Conservation (phyloP, 495 filamentous ascomycete species). For the Letharia columbiana region DNA sequence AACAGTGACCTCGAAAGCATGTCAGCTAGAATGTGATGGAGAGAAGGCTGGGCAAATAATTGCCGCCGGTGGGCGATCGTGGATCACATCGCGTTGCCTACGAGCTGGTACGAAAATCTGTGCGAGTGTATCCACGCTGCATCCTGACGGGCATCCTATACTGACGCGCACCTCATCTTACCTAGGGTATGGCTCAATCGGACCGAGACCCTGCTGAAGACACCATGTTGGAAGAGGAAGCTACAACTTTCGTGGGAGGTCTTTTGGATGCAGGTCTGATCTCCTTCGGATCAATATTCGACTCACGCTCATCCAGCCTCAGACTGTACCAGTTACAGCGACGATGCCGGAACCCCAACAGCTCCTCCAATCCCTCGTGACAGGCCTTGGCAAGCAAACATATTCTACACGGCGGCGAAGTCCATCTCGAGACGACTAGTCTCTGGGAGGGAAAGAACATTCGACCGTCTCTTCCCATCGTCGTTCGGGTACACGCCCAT, state of each 20-base stretch:
- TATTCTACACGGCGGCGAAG: neutral
- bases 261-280: neutral
- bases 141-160: neutral
- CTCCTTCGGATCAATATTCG: neutral
- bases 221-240: neutral
- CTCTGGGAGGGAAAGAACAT: slow-evolving; percentile 1
- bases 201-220: neutral
- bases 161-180: neutral
- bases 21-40: neutral
- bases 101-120: neutral
- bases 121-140: neutral
- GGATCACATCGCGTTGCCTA: neutral
- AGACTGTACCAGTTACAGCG: neutral
- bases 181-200: neutral
- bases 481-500: slow-evolving; percentile 13
- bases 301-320: neutral
- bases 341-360: neutral
- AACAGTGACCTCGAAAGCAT: neutral
- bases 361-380: neutral
- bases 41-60: neutral
- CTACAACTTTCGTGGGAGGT: neutral
- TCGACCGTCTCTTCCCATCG: slow-evolving; percentile 7
- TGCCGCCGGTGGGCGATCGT: neutral
- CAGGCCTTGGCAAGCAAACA: neutral
- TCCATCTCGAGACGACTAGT: slow-evolving; percentile 5